phyloP scores from a whole-genome alignment of 768 basidiomycete species.

The Tylopilus sp. region DNA sequence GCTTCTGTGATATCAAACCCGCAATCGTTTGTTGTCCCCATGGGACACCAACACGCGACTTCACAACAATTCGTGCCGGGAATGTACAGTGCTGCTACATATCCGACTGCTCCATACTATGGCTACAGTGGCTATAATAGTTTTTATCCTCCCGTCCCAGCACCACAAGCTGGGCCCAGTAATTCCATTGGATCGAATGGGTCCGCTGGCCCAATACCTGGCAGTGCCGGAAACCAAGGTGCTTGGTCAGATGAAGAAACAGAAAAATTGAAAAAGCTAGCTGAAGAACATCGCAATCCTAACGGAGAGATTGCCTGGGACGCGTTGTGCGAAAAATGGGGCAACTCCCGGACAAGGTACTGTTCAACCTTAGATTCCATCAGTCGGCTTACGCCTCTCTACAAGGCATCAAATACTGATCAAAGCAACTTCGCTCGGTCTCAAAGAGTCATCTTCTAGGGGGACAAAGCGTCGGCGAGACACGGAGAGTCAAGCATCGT shows the following conservation, averaged over 20 bases:
- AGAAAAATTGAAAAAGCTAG: conserved; percentile 61
- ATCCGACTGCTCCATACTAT: conserved; percentile 65
- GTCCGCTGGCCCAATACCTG: conserved; percentile 14
- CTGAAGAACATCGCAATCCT: conserved; percentile 59
- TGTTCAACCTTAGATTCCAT: conserved; percentile 9
- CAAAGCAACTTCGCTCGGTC: conserved; percentile 73
- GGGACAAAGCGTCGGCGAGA: conserved; percentile 60
- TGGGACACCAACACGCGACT: conserved; percentile 52
- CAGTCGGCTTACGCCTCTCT: conserved; percentile 5
- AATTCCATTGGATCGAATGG: conserved; percentile 26
- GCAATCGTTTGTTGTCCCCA: conserved; percentile 67
- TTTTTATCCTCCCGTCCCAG: conserved; percentile 30
- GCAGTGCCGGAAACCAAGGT: conserved; percentile 54
- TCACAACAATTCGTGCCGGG: conserved; percentile 42
- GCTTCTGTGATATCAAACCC: conserved; percentile 64
- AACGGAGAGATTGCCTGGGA: conserved; percentile 70
- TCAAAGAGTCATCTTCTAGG: conserved; percentile 71
- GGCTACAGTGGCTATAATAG: conserved; percentile 42
- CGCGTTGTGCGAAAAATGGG: conserved; percentile 71
- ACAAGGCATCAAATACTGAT: conserved; percentile 77
- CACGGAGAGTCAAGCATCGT: conserved; percentile 30
- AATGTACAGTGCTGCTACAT: conserved; percentile 36
- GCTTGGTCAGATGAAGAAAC: conserved; percentile 80
- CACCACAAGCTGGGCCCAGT: conserved; percentile 24
- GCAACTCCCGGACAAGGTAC: conserved; percentile 68